Evolutionary conservation across 2,329 filamentous ascomycete genomes (phyloP).

Genomic region (Neospermospora avenae): DNA sequence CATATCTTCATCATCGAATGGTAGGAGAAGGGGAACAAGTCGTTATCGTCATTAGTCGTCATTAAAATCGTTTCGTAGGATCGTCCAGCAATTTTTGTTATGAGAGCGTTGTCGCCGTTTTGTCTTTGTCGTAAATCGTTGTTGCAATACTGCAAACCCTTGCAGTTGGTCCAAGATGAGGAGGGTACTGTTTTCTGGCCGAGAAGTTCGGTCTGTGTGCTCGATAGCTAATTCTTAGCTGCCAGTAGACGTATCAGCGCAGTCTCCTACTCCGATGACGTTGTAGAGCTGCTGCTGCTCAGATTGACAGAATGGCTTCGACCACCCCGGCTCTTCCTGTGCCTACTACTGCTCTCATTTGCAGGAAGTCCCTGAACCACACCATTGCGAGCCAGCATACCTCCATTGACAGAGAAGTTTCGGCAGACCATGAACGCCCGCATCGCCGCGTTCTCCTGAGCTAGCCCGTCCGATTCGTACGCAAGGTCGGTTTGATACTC

Average conservation of each 20-base stretch:
- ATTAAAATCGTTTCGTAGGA: slow-evolving; percentile 9
- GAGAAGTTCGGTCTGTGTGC: slow-evolving; percentile 16
- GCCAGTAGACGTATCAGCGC: slow-evolving; percentile 24
- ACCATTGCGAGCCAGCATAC: slow-evolving; percentile 73
- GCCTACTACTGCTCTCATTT: slow-evolving; percentile 34
- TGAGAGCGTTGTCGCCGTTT: slow-evolving; percentile 23
- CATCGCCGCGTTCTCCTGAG: slow-evolving; percentile 91
- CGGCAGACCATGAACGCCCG: slow-evolving; percentile 96
- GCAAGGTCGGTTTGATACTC: slow-evolving; percentile 90
- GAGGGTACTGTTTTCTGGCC: slow-evolving; percentile 14
- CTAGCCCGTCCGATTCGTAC: slow-evolving; percentile 77
- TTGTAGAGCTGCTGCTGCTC: slow-evolving; percentile 36
- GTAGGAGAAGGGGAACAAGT: slow-evolving; percentile 19
- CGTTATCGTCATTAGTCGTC: slow-evolving; percentile 19
- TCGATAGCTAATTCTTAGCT: slow-evolving; percentile 30
- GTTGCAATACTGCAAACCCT: slow-evolving; percentile 12
- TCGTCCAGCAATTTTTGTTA: slow-evolving; percentile 28
- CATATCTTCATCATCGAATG: slow-evolving; percentile 25
- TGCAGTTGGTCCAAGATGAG: slow-evolving; percentile 15
- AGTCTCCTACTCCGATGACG: slow-evolving; percentile 33
- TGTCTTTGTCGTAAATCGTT: slow-evolving; percentile 28
- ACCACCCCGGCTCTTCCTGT: slow-evolving; percentile 30
- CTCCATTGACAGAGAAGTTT: slow-evolving; percentile 95
- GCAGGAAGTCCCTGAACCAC: slow-evolving; percentile 64
- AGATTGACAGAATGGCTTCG: slow-evolving; percentile 35